Percentiles rank a stretch among this genome's conserved stretches.
These are phyloP conservation scores for Aspergillus biplanus DNA, from an alignment of 495 filamentous ascomycete genomes.

Conservation along the genomic window DNA sequence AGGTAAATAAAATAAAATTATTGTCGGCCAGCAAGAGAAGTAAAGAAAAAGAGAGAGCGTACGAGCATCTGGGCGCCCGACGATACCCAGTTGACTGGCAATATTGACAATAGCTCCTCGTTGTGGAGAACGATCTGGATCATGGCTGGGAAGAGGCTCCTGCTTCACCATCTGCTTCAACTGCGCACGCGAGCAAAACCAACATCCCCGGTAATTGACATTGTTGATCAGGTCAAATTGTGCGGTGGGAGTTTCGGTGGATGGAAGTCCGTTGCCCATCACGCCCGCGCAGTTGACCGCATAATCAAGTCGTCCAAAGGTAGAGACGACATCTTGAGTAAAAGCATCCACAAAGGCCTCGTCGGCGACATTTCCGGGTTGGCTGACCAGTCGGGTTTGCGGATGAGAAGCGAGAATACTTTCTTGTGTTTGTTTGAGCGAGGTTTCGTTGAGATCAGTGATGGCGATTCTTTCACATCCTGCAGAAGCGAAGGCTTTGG, in stretches of 20 bases:
- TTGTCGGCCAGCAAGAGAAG: background rate
- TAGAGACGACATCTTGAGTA: slow-evolving; percentile 29
- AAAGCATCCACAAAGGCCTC: slow-evolving; percentile 48
- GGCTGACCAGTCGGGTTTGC: slow-evolving; percentile 31
- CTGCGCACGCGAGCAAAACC: slow-evolving; percentile 53
- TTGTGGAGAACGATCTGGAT: slow-evolving; percentile 32
- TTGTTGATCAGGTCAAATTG: slow-evolving; percentile 54
- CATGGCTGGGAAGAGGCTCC: slow-evolving; percentile 46
- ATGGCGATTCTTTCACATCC: slow-evolving; percentile 55
- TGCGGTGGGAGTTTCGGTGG: slow-evolving; percentile 37
- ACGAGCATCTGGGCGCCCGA: slow-evolving; percentile 51
- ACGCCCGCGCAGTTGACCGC: slow-evolving; percentile 56
- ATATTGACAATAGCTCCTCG: slow-evolving; percentile 57
- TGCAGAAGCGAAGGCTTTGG: slow-evolving; percentile 51
- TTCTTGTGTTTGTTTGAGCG: slow-evolving; percentile 39
- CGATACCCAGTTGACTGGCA: slow-evolving; percentile 58
- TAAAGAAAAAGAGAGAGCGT: slow-evolving; percentile 24
- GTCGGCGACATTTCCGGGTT: slow-evolving; percentile 45
- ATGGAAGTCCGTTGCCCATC: slow-evolving; percentile 39
- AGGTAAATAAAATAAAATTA: background rate
- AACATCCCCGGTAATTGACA: slow-evolving; percentile 56
- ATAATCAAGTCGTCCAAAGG: slow-evolving; percentile 55
- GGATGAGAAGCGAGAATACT: slow-evolving; percentile 36
- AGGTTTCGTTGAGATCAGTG: slow-evolving; percentile 48
- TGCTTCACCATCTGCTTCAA: slow-evolving; percentile 53